Evolutionary conservation across 2,329 filamentous ascomycete genomes (phyloP).

Genomic region (Phaeosphaeria sp.): DNA sequence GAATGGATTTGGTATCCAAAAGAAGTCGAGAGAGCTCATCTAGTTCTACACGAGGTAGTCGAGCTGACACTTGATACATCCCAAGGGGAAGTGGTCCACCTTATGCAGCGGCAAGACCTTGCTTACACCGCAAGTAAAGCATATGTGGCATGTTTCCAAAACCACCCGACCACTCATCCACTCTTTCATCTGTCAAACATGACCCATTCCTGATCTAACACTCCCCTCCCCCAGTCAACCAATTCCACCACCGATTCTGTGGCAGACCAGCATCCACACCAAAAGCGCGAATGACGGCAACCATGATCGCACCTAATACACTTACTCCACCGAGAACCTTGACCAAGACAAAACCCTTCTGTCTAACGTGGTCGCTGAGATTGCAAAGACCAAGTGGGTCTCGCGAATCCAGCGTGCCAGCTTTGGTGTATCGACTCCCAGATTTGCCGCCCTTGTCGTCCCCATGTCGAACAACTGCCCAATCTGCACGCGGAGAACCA

Average conservation of each 20-base stretch:
- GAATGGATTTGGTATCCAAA: not conserved
- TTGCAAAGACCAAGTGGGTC: constrained; percentile 82
- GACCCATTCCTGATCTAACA: not conserved
- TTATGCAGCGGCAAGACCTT: not conserved
- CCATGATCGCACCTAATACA: constrained; percentile 73
- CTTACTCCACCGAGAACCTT: constrained; percentile 78
- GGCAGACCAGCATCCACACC: constrained; percentile 38
- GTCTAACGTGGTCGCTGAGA: constrained; percentile 70
- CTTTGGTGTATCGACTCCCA: constrained; percentile 27
- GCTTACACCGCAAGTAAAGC: not conserved
- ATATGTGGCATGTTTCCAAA: not conserved
- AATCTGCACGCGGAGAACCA: constrained; percentile 38
- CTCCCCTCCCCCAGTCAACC: constrained; percentile 24
- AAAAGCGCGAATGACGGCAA: constrained; percentile 52
- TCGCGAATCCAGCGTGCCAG: constrained; percentile 59
- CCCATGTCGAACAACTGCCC: constrained; percentile 39
- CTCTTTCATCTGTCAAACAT: not conserved
- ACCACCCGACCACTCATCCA: not conserved
- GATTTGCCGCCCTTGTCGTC: constrained; percentile 36
- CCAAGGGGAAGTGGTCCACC: not conserved
- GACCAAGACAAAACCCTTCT: constrained; percentile 70
- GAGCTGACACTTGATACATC: not conserved
- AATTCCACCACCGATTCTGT: constrained; percentile 35
- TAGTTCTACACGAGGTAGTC: not conserved
- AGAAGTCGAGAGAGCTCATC: not conserved